phyloP scores from a whole-genome alignment of 306 rosid genomes.

The Vicia villosa region DNA sequence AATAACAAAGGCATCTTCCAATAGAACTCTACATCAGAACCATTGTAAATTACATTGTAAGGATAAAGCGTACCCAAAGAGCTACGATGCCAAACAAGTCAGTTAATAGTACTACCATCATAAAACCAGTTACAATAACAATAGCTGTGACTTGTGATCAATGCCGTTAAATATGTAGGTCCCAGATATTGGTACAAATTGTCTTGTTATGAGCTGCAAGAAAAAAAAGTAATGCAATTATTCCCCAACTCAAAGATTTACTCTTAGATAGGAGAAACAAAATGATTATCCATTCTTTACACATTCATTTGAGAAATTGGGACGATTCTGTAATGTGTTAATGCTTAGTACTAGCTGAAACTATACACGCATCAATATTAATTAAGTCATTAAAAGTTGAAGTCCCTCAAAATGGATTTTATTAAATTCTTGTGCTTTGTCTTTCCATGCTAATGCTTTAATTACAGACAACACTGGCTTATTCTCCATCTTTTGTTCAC shows the following conservation, averaged over 20 bases:
- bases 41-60: background rate
- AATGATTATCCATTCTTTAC: background rate
- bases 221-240: conserved; percentile 20
- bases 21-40: conserved; percentile 29
- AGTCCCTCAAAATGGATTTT: background rate
- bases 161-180: conserved; percentile 92
- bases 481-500: background rate
- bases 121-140: conserved; percentile 54
- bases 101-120: conserved; percentile 11
- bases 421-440: background rate
- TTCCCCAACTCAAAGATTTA: conserved; percentile 10
- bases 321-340: background rate
- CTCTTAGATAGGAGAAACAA: background rate
- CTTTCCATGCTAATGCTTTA: background rate
- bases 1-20: conserved; percentile 39
- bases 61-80: background rate
- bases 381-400: background rate
- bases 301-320: conserved; percentile 1
- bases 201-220: conserved; percentile 86
- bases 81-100: conserved; percentile 31
- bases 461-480: background rate
- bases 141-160: conserved; percentile 86
- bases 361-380: background rate
- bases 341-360: background rate
- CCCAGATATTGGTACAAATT: conserved; percentile 90